phyloP scores from a whole-genome alignment of 202 grass and related monocot genomes.

The Musa balbisiana region DNA sequence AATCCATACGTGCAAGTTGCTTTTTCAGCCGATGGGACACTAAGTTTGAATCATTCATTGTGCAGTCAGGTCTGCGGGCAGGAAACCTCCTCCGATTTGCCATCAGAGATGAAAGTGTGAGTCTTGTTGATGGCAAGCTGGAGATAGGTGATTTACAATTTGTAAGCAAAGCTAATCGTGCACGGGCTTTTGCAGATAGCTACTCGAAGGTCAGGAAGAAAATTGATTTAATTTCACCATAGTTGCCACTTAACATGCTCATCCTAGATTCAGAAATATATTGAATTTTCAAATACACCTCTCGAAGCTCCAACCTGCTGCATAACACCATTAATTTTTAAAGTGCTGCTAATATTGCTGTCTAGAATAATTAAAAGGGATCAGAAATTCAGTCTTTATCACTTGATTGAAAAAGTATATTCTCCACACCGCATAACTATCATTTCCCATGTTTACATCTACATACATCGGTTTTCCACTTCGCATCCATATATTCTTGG shows the following conservation, averaged over 20 bases:
- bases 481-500: too few species aligned
- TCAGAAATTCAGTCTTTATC: too few species aligned
- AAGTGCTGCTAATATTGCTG: too few species aligned
- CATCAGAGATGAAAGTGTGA: constrained; percentile 74
- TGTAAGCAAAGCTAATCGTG: constrained; percentile 52
- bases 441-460: too few species aligned
- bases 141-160: constrained; percentile 56
- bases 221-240: neutral
- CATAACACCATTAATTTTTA: neutral
- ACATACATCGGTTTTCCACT: too few species aligned
- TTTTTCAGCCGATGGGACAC: neutral
- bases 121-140: constrained; percentile 70
- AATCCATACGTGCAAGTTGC: neutral
- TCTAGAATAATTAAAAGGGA: too few species aligned
- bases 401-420: too few species aligned
- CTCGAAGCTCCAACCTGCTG: neutral
- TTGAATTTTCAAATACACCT: neutral
- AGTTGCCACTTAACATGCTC: neutral
- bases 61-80: constrained; percentile 50
- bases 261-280: neutral
- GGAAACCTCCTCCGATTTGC: constrained; percentile 73
- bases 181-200: constrained; percentile 71
- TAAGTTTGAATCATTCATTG: constrained; percentile 14
- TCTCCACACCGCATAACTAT: too few species aligned
- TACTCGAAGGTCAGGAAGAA: constrained; percentile 68